Conservation (phyloP, 2,329 filamentous ascomycete genomes). For the Diaporthe eres region DNA sequence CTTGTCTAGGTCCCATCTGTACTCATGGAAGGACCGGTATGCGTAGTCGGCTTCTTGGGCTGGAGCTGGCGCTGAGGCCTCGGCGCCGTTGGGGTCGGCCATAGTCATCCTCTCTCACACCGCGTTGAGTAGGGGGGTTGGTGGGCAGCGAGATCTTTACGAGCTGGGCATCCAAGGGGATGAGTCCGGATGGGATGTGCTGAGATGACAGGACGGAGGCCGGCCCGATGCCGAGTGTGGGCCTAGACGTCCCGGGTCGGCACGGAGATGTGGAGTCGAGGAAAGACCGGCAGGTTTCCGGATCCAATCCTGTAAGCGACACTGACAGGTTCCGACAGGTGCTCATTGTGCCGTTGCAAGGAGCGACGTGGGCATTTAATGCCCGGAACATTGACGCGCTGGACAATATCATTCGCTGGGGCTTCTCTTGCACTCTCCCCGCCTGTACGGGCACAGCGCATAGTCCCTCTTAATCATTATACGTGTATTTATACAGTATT, state of each 20-base stretch:
- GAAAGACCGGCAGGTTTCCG: conserved; percentile 6
- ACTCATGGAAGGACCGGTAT: conserved; percentile 40
- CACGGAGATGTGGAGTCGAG: conserved; percentile 34
- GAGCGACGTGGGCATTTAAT: background rate
- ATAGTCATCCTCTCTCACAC: background rate
- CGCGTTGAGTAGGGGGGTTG: background rate
- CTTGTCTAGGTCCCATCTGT: conserved; percentile 40
- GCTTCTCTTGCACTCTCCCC: background rate
- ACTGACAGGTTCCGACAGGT: background rate
- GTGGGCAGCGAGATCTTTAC: background rate
- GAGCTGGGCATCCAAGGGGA: background rate
- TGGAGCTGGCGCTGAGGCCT: background rate
- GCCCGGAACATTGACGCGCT: background rate
- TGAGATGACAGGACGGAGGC: background rate
- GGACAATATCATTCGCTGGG: background rate
- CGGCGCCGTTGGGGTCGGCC: conserved; percentile 16
- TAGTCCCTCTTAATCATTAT: background rate
- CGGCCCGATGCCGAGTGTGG: conserved; percentile 19
- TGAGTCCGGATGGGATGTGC: background rate
- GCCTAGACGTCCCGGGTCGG: conserved; percentile 30
- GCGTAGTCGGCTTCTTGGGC: conserved; percentile 4
- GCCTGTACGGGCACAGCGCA: background rate
- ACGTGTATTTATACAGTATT: background rate
- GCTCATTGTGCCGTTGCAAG: background rate
- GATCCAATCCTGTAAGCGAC: background rate